Evolutionary conservation across 2,329 filamentous ascomycete species (phyloP), one percentile per base, ranked within the genome.

Genomic region (Stachybotrys elegans): DNA sequence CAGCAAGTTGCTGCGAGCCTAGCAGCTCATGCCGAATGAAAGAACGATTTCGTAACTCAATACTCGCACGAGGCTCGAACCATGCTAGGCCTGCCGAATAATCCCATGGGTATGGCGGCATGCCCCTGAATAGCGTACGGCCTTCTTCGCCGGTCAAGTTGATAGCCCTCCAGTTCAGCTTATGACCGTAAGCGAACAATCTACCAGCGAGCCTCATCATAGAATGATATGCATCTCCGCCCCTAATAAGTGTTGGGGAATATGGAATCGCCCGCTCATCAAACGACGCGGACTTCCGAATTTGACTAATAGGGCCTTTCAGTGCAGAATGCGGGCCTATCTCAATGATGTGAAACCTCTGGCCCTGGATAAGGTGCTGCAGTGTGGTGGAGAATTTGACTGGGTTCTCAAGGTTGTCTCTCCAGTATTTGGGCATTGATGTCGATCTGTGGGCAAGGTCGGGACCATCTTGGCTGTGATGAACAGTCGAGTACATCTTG

Each of bases 301-400:
- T 51, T 7, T 57, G 52, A 2, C 48, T 35, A 9, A 58, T 25
- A 2, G 54, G 54, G 1, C 54, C 47, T 8, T 48, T 41, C 2
- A 58, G 46, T 1, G 53, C 50, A 1, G 51, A 37, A 21, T 58
- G 56, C 1, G 56, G 53, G 0, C 56, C 56, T 7, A 58, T 23
- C 39, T 57, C 56, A 3, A 58, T 25, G 17, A 54, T 47, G 2
- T 40, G 38, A 9, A 17, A 40, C 14, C 20, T 27, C 8, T 11
- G 8, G 9, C 14, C 17, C 6, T 11, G 6, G 5, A 40, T 7
- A 4, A 40, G 13, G 8, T 27, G 27, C 4, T 9, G 16, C 5
- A 40, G 9, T n/a, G 38, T 16, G 19, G 38, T 16, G 14, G n/a
- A 27, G 22, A 40, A 40, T 12, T 40, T 22, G 6, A 40, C 38